Base-by-base conservation (phyloP, 192 early-diverging fungal species). In the Umbelopsis sp. region DNA sequence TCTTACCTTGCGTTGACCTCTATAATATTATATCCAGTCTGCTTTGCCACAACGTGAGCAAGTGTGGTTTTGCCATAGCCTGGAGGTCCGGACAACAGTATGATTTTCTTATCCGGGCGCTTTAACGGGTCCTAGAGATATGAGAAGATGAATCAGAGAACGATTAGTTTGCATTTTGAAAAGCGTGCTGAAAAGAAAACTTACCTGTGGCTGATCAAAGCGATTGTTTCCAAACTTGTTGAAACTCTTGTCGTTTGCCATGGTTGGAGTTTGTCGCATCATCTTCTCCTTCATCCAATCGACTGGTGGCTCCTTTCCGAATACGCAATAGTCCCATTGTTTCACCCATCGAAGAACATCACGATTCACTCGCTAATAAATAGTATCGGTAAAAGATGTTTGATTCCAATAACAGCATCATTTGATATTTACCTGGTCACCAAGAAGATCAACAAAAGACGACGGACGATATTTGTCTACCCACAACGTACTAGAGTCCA, bases 61-160 rank as follows among this genome's bases (percentile, higher is more conserved):
- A 99, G 84, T 1, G 97, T 99, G 0, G 97, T 99, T 81, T 99
- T 99, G 59, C 96, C 96, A 62, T 95, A 85, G 12, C 97, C 97
- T 0, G 97, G 94, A 31, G 96, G 94, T 0, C 97, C 97, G 6
- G 93, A 86, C 31, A 99, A 77, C 16, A 99, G 71, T 11, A 99
- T 44, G 12, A 77, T 80, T 77, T 84, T 91, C 69, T 84, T 85
- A 11, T 89, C 83, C 25, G 91, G 91, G 2, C 91, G 76, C 66
- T 82, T 47, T 43, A 75, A 80, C 8, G 77, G 81, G 74, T 91
- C 90, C 2, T 78, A 20, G 12, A 34, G 0, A 22, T 12, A 7
- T 14, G 5, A 8, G 10, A 29, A 2, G 0, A 12, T 4, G 32
- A 2, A 17, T 32, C 31, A 62, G 20, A 36, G 0, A 34, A 31